Evolutionary conservation across 2,329 filamentous ascomycete species (phyloP).

Genomic region (Microthyrium microscopicum): DNA sequence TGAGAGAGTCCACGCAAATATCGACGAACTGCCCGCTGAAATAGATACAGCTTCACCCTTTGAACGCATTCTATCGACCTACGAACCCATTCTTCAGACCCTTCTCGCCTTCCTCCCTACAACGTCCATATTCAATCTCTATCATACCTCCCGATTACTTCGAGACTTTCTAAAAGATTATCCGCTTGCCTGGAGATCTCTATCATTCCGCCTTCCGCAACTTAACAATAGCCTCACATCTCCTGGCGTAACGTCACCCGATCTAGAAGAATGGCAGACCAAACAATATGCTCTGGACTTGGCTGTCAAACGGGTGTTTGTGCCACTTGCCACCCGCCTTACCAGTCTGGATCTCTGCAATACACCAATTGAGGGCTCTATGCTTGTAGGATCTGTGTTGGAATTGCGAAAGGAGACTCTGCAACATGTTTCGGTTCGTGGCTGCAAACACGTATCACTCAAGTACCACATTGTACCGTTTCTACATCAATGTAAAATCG

Average conservation of each 20-base stretch:
- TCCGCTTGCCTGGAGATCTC: conserved; percentile 42
- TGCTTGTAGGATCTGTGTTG: conserved; percentile 37
- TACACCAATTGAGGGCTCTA: conserved; percentile 41
- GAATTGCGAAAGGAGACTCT: conserved; percentile 36
- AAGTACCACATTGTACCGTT: conserved; percentile 49
- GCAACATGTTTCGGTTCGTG: conserved; percentile 42
- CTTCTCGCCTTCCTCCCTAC: conserved; percentile 41
- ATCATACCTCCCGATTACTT: conserved; percentile 40
- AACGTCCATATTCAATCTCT: conserved; percentile 37
- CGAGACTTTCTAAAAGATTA: conserved; percentile 37
- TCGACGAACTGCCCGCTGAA: neutral
- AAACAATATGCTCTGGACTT: conserved; percentile 42
- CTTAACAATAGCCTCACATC: conserved; percentile 20
- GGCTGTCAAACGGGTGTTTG: conserved; percentile 36
- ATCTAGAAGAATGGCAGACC: conserved; percentile 29
- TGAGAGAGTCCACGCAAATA: too few relatives aligned
- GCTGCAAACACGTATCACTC: conserved; percentile 47
- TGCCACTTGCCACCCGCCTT: conserved; percentile 39
- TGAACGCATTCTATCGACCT: conserved; percentile 37
- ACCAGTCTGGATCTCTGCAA: conserved; percentile 43
- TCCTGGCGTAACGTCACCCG: conserved; percentile 23
- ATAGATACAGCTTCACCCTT: too few relatives aligned
- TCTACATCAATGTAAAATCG: conserved; percentile 12
- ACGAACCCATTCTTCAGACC: conserved; percentile 41
- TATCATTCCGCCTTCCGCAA: conserved; percentile 38